A percentile compares a stretch with the other conserved stretches of the same genome.
phyloP scores from a whole-genome alignment of 306 rosid genomes.

The Calophaca sinica region DNA sequence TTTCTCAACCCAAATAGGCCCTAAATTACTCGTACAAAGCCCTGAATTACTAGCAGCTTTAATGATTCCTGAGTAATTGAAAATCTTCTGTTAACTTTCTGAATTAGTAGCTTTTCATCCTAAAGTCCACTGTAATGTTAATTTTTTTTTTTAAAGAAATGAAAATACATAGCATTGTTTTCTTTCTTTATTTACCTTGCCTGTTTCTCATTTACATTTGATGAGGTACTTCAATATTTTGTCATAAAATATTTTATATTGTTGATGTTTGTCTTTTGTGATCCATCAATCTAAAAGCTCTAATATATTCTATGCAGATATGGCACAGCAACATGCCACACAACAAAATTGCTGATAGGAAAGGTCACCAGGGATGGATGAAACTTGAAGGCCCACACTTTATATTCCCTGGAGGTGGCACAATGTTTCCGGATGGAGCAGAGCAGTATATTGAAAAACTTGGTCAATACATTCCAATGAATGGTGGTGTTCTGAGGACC shows the following conservation, averaged over 20 bases:
- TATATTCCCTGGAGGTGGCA: slow-evolving; percentile 99
- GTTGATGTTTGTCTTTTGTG: slow-evolving; percentile 9
- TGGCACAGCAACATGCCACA: slow-evolving; percentile 98
- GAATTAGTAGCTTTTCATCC: neutral
- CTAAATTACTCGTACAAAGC: neutral
- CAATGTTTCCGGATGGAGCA: slow-evolving; percentile 99
- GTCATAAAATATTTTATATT: slow-evolving; percentile 18
- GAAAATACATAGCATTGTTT: neutral
- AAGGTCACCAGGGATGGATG: slow-evolving; percentile 99
- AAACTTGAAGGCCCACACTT: slow-evolving; percentile 84
- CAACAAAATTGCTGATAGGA: slow-evolving; percentile 94
- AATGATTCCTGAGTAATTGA: neutral
- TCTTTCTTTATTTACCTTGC: neutral
- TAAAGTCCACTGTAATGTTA: neutral
- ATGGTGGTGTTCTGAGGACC: slow-evolving; percentile 76
- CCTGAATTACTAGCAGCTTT: slow-evolving; percentile 5
- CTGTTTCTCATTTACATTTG: slow-evolving; percentile 30
- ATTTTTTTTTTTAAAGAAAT: neutral
- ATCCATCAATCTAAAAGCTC: slow-evolving; percentile 30
- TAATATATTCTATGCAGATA: slow-evolving; percentile 61
- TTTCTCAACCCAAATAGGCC: neutral
- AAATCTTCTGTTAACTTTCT: neutral
- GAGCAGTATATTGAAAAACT: slow-evolving; percentile 91
- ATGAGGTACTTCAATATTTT: neutral
- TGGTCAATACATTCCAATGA: slow-evolving; percentile 86